phyloP scores from a whole-genome alignment of 768 basidiomycete genomes.

The Polyporus arcularius region DNA sequence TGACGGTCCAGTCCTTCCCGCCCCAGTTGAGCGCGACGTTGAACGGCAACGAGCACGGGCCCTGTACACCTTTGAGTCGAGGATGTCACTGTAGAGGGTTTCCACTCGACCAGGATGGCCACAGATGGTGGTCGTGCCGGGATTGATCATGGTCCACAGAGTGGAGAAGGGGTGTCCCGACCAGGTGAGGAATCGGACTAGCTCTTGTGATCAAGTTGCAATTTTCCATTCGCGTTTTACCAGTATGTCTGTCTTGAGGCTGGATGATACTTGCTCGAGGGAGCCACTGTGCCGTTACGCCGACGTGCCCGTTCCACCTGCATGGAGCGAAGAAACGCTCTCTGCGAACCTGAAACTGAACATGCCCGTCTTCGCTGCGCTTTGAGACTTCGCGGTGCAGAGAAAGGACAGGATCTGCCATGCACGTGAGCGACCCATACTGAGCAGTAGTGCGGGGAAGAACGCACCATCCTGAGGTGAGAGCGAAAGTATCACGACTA shows the following conservation, averaged over 20 bases:
- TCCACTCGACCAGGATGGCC: slow-evolving; percentile 26
- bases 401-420: slow-evolving; percentile 24
- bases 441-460: not conserved
- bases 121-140: slow-evolving; percentile 32
- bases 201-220: slow-evolving; percentile 18
- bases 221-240: slow-evolving; percentile 24
- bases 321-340: slow-evolving; percentile 22
- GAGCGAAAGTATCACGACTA: slow-evolving; percentile 5
- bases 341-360: slow-evolving; percentile 25
- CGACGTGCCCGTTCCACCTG: slow-evolving; percentile 19
- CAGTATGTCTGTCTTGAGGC: slow-evolving; percentile 28
- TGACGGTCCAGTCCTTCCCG: slow-evolving; percentile 34
- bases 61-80: slow-evolving; percentile 26
- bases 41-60: slow-evolving; percentile 26
- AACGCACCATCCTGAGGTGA: slow-evolving; percentile 8
- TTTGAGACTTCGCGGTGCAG: slow-evolving; percentile 20
- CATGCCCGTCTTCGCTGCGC: slow-evolving; percentile 4
- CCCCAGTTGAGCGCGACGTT: slow-evolving; percentile 31
- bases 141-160: slow-evolving; percentile 30
- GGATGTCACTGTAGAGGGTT: slow-evolving; percentile 22
- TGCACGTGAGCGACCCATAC: not conserved
- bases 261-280: slow-evolving; percentile 22
- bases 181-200: not conserved
- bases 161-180: not conserved
- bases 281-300: slow-evolving; percentile 18